These are phyloP conservation scores for Aspergillus luchuensis DNA, from an alignment of 2,329 filamentous ascomycete genomes.

Conservation along the genomic window DNA sequence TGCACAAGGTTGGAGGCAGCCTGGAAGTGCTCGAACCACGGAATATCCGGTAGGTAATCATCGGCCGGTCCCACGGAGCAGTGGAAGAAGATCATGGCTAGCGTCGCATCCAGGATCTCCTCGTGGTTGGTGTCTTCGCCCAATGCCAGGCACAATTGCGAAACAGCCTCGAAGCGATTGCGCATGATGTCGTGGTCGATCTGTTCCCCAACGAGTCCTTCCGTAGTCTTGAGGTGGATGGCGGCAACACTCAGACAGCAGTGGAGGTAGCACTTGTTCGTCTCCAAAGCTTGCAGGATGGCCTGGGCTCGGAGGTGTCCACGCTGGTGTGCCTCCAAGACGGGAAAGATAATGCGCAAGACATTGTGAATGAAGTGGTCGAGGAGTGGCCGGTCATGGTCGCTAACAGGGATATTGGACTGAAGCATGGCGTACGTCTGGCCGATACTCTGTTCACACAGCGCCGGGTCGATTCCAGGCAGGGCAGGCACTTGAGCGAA, in stretches of 20 bases:
- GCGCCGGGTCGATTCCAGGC: constrained; percentile 24
- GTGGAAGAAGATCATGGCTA: constrained; percentile 96
- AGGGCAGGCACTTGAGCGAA: constrained; percentile 59
- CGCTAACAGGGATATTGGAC: constrained; percentile 78
- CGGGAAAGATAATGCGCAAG: constrained; percentile 84
- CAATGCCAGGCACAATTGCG: constrained; percentile 79
- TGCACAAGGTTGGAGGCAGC: constrained; percentile 82
- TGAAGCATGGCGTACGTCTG: constrained; percentile 62
- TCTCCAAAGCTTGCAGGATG: constrained; percentile 83
- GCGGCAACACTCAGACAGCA: constrained; percentile 93
- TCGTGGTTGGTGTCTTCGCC: constrained; percentile 78
- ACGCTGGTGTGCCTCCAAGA: constrained; percentile 86
- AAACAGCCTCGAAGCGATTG: constrained; percentile 85
- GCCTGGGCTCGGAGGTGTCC: constrained; percentile 78
- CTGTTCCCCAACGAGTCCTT: constrained; percentile 66
- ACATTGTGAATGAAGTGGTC: constrained; percentile 91
- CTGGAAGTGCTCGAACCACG: constrained; percentile 97
- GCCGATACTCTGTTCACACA: constrained; percentile 21
- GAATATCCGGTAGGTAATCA: constrained; percentile 83
- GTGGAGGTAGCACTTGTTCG: constrained; percentile 91
- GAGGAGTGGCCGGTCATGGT: constrained; percentile 80
- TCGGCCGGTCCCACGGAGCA: constrained; percentile 85
- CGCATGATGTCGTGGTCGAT: constrained; percentile 91
- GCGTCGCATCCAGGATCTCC: constrained; percentile 85
- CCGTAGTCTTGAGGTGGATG: constrained; percentile 83